phyloP scores from a whole-genome alignment of 306 rosid species.

The Coriaria nepalensis region DNA sequence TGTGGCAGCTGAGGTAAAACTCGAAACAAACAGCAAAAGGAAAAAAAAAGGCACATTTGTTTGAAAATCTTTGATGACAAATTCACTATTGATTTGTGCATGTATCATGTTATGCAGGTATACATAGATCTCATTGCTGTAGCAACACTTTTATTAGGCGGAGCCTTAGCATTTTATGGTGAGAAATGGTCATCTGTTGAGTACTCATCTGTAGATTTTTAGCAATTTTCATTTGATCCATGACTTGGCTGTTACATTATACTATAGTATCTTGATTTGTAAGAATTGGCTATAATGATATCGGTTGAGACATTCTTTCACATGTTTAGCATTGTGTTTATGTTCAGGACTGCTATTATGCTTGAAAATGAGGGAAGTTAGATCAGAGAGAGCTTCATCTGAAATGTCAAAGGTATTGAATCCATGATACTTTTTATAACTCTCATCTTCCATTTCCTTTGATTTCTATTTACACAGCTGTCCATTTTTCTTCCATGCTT shows the following conservation, averaged over 20 bases:
- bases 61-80: too few relatives aligned
- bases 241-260: background rate
- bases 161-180: slow-evolving; percentile 84
- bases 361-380: slow-evolving; percentile 79
- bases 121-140: slow-evolving; percentile 58
- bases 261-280: too few relatives aligned
- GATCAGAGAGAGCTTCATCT: slow-evolving; percentile 79
- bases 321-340: background rate
- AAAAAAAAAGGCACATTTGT: background rate
- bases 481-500: background rate
- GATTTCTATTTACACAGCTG: background rate
- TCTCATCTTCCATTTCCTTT: slow-evolving; percentile 1
- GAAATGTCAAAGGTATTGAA: slow-evolving; percentile 73
- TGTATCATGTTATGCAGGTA: slow-evolving; percentile 47
- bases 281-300: too few relatives aligned
- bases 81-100: slow-evolving; percentile 1
- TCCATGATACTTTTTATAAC: background rate
- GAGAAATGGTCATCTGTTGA: slow-evolving; percentile 17
- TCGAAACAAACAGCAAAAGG: too few relatives aligned
- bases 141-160: slow-evolving; percentile 57
- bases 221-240: too few relatives aligned
- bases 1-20: slow-evolving; percentile 60
- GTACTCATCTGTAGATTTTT: too few relatives aligned
- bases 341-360: slow-evolving; percentile 53
- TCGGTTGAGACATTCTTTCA: too few relatives aligned